These are phyloP conservation scores for Moricandia arvensis DNA, from an alignment of 345 rosid genomes.

Conservation along the genomic window DNA sequence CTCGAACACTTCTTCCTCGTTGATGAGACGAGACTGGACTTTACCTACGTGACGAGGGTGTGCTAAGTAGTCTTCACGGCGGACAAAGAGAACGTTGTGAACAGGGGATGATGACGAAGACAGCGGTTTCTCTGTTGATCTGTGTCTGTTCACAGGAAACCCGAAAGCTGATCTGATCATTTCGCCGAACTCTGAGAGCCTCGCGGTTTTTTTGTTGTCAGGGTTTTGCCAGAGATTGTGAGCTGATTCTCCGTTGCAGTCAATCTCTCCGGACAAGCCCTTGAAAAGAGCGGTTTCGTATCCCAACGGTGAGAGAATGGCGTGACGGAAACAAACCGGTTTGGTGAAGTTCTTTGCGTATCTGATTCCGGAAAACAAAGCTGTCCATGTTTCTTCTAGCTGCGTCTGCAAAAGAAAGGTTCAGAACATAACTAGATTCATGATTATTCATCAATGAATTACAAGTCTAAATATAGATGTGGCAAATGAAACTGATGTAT, in stretches of 20 bases:
- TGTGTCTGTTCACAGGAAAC: constrained; percentile 57
- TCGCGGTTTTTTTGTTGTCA: constrained; percentile 58
- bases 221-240: constrained; percentile 68
- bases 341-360: constrained; percentile 77
- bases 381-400: constrained; percentile 85
- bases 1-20: constrained; percentile 78
- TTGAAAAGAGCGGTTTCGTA: constrained; percentile 78
- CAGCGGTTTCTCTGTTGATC: constrained; percentile 35
- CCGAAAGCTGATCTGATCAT: constrained; percentile 85
- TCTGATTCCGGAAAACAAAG: constrained; percentile 71
- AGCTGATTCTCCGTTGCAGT: constrained; percentile 68
- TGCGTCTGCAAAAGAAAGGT: constrained; percentile 55
- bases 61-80: constrained; percentile 92
- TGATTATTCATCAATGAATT: too few species aligned
- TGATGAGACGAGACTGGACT: constrained; percentile 79
- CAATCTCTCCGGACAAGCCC: constrained; percentile 60
- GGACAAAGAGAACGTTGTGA: constrained; percentile 74
- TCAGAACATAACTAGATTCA: not conserved
- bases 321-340: constrained; percentile 85
- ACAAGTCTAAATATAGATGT: too few species aligned
- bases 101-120: constrained; percentile 16
- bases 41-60: constrained; percentile 88
- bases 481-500: too few species aligned
- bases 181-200: constrained; percentile 90
- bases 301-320: constrained; percentile 77